phyloP scores from a whole-genome alignment of 352 stramenopile genomes.

The Pythium apleroticum region DNA sequence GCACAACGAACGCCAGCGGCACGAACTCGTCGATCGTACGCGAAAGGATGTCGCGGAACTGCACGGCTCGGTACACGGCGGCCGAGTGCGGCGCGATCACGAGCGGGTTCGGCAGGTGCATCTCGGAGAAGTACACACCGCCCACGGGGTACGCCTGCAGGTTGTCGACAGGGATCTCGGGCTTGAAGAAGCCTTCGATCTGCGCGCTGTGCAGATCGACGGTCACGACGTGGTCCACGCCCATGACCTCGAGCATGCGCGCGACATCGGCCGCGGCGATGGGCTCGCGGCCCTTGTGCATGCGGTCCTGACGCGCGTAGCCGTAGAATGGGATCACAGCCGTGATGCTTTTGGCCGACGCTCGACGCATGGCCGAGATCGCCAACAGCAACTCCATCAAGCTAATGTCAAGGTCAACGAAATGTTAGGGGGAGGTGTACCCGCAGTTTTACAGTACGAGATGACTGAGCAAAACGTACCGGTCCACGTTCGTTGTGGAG shows the following conservation, averaged over 20 bases:
- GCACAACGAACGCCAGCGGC: slow-evolving; percentile 79
- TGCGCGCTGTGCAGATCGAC: slow-evolving; percentile 88
- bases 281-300: slow-evolving; percentile 82
- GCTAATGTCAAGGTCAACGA: slow-evolving; percentile 25
- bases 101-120: slow-evolving; percentile 60
- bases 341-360: slow-evolving; percentile 86
- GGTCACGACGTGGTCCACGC: slow-evolving; percentile 86
- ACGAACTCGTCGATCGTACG: slow-evolving; percentile 77
- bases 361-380: slow-evolving; percentile 80
- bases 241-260: slow-evolving; percentile 89
- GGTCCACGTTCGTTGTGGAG: slow-evolving; percentile 84
- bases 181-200: slow-evolving; percentile 89
- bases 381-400: slow-evolving; percentile 85
- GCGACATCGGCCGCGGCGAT: slow-evolving; percentile 83
- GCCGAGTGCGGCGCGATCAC: slow-evolving; percentile 83
- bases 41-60: slow-evolving; percentile 83
- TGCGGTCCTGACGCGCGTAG: slow-evolving; percentile 83
- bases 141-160: slow-evolving; percentile 84
- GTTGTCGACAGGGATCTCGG: slow-evolving; percentile 84
- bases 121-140: slow-evolving; percentile 86
- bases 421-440: background rate
- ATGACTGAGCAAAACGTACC: too few relatives aligned
- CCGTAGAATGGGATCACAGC: slow-evolving; percentile 88
- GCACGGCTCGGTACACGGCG: slow-evolving; percentile 69
- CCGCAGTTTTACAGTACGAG: too few relatives aligned